These are phyloP conservation scores for Globisporangium camurandrum DNA, from an alignment of 352 stramenopile genomes.

Conservation along the genomic window DNA sequence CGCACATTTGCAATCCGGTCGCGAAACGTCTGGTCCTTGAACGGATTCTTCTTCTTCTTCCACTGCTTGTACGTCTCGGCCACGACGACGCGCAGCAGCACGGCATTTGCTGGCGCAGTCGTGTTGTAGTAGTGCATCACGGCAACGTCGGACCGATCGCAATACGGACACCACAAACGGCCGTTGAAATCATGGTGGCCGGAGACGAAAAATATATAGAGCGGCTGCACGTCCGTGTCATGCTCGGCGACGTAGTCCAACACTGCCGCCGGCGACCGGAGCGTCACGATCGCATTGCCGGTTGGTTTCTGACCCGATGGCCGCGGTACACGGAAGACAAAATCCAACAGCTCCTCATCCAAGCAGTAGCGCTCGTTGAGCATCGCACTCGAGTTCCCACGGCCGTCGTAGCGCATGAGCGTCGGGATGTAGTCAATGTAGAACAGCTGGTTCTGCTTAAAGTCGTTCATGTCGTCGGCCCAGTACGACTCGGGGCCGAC, in stretches of 20 bases:
- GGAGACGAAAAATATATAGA: conserved; percentile 75
- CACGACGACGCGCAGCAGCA: conserved; percentile 52
- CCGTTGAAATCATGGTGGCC: conserved; percentile 68
- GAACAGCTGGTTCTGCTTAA: conserved; percentile 74
- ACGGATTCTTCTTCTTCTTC: conserved; percentile 75
- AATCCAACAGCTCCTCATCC: conserved; percentile 59
- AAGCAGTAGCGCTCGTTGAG: conserved; percentile 62
- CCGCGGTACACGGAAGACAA: conserved; percentile 50
- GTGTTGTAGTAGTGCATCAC: conserved; percentile 77
- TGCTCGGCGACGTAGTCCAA: conserved; percentile 46
- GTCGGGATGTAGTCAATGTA: conserved; percentile 79
- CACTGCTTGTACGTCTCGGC: conserved; percentile 50
- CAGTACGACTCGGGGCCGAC: conserved; percentile 46
- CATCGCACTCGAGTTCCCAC: conserved; percentile 59
- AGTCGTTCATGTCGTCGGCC: conserved; percentile 69
- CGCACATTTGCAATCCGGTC: conserved; percentile 46
- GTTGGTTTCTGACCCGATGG: conserved; percentile 22
- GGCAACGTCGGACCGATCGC: conserved; percentile 62
- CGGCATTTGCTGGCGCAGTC: conserved; percentile 39
- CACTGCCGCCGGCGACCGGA: conserved; percentile 28
- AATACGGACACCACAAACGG: conserved; percentile 77
- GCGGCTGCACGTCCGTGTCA: conserved; percentile 52
- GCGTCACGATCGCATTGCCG: conserved; percentile 48
- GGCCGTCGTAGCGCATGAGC: conserved; percentile 70
- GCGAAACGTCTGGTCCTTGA: conserved; percentile 49